phyloP scores from a whole-genome alignment of 2,329 filamentous ascomycete species.

The Ophiostoma himal-ulmi region DNA sequence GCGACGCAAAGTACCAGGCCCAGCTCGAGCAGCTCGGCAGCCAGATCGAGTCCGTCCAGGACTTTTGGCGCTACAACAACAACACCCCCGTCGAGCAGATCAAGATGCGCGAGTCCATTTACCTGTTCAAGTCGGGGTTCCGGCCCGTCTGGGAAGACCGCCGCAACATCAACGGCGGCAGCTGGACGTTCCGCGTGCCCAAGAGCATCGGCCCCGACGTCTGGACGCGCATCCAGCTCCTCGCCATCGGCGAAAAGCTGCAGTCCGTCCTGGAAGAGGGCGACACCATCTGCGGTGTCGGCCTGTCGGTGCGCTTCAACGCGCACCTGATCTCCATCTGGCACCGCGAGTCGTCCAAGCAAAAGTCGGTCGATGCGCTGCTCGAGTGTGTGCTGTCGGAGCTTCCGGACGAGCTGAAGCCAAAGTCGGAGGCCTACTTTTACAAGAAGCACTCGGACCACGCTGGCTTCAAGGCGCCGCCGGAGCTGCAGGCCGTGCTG shows the following conservation, averaged over 20 bases:
- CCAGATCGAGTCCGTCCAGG: constrained; percentile 73
- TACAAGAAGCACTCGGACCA: constrained; percentile 92
- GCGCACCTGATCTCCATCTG: constrained; percentile 83
- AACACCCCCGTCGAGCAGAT: constrained; percentile 72
- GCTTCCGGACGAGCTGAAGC: constrained; percentile 65
- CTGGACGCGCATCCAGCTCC: constrained; percentile 74
- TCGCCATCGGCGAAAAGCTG: constrained; percentile 77
- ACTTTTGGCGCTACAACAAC: constrained; percentile 79
- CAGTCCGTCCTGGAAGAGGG: constrained; percentile 66
- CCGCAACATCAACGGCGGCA: constrained; percentile 77
- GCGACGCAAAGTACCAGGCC: constrained; percentile 43
- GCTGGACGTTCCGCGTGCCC: constrained; percentile 86
- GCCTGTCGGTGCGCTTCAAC: constrained; percentile 82
- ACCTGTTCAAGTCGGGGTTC: constrained; percentile 74
- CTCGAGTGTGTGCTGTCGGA: constrained; percentile 67
- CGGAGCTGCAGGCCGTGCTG: constrained; percentile 52
- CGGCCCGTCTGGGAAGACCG: constrained; percentile 78
- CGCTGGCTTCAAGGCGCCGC: constrained; percentile 66
- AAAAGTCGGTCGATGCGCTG: constrained; percentile 70
- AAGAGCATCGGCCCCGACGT: constrained; percentile 67
- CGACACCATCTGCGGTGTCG: constrained; percentile 84
- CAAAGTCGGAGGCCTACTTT: constrained; percentile 65
- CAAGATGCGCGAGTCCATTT: constrained; percentile 70
- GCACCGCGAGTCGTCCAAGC: constrained; percentile 81
- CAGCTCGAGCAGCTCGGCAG: constrained; percentile 57